Evolutionary conservation across 2,329 filamentous ascomycete genomes (phyloP).

Genomic region (Cladophialophora yegresii): DNA sequence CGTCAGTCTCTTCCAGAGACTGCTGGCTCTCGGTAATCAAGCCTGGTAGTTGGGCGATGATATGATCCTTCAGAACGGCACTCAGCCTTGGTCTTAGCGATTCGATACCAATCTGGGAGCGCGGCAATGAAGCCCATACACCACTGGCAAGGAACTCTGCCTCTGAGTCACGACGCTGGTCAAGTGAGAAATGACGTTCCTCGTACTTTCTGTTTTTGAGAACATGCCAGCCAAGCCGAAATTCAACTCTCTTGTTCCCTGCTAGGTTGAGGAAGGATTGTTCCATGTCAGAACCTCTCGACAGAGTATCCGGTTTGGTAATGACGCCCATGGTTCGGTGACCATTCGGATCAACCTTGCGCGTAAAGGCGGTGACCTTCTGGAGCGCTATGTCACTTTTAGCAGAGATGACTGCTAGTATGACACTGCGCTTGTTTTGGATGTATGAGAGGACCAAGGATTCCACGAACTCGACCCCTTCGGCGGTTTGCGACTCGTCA

Average conservation of each 20-base stretch:
- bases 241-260: constrained; percentile 42
- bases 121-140: constrained; percentile 31
- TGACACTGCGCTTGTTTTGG: constrained; percentile 47
- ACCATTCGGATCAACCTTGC: constrained; percentile 30
- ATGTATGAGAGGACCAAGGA: constrained; percentile 49
- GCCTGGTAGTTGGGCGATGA: constrained; percentile 32
- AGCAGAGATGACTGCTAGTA: constrained; percentile 51
- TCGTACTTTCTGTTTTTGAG: constrained; percentile 36
- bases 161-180: constrained; percentile 33
- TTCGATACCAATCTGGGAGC: constrained; percentile 31
- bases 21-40: constrained; percentile 36
- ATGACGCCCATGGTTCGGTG: constrained; percentile 30
- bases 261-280: constrained; percentile 43
- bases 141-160: constrained; percentile 33
- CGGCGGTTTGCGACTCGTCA: constrained; percentile 37
- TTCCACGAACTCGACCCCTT: constrained; percentile 57
- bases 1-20: constrained; percentile 37
- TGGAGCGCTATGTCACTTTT: constrained; percentile 49
- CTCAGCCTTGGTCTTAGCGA: constrained; percentile 34
- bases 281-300: constrained; percentile 43
- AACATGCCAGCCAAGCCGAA: constrained; percentile 40
- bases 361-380: constrained; percentile 44
- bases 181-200: constrained; percentile 21
- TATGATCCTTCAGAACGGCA: constrained; percentile 34
- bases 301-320: constrained; percentile 37